Evolutionary conservation across 805 yeast species (phyloP), one percentile per base, ranked within the genome.

Genomic region (Myxozyma neotropica): DNA sequence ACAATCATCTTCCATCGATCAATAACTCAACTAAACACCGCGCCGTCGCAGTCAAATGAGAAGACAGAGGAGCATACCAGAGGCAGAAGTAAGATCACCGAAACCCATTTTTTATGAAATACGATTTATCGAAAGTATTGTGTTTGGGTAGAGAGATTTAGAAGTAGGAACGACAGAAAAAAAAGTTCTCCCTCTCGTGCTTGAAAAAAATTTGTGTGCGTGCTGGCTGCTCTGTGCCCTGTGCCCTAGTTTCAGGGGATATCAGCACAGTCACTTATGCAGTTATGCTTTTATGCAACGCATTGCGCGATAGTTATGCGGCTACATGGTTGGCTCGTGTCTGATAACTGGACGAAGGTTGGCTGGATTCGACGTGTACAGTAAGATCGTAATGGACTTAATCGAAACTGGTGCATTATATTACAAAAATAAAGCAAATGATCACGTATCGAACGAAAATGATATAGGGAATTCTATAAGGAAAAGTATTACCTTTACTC

Each of bases 21-120:
- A 17, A 19, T 15, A 2, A 7, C 17, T 21, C 19, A 26, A 17
- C 26, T 19, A 12, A 5, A 13, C 49, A 12, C 15, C 33, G n/a
- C n/a, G n/a, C 17, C 40, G 4, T 8, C 42, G 17, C 13, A 31
- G 19, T 17, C 19, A 26, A 21, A 33, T 12, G 19, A 33, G 13
- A 1, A 46, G 56, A 33, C 8, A 27, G 53, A 13, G 44, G 21
- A 60, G 43, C 75, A 21, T 67, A 72, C 79, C 80, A 63, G 76
- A 68, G 66, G 77, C 74, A 66, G 80, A 69, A 67, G 77, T 63
- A 57, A 77, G 75, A 71, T 77, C 78, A 58, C 78, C 74, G 70
- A 77, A 77, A 66, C 76, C 77, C 79, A 76, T 77, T 61, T 65
- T 66, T 56, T 13, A 12, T 47, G 33, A 29, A 29, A 24, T 27